phyloP scores from a whole-genome alignment of 176 grass and related monocot species.

The sorghum (Sorghum bicolor) region Sorghum_bicolor_NCBIv3 NC_012873.2:61682501-61683000 shows the following conservation, averaged over 20 bases:
- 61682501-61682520: slow-evolving; percentile 30
- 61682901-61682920: slow-evolving; percentile 23
- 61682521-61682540: slow-evolving; percentile 27
- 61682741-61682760: background rate
- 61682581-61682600: slow-evolving; percentile 1
- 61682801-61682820: background rate
- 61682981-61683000: slow-evolving; percentile 26
- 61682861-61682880: background rate
- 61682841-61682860: background rate
- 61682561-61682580: slow-evolving; percentile 32
- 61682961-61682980: slow-evolving; percentile 27
- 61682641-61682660: slow-evolving; percentile 19
- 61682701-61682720: slow-evolving; percentile 28
- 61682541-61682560: slow-evolving; percentile 5
- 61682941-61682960: slow-evolving; percentile 31
- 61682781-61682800: background rate
- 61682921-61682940: slow-evolving; percentile 21
- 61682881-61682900: slow-evolving; percentile 17
- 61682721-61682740: slow-evolving; percentile 1
- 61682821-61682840: background rate
- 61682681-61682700: slow-evolving; percentile 12
- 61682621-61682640: slow-evolving; percentile 21
- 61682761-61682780: slow-evolving; percentile 2
- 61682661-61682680: slow-evolving; percentile 21
- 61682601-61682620: slow-evolving; percentile 32